These are phyloP conservation scores for Colletotrichum acutatum DNA, from an alignment of 2,329 filamentous ascomycete species.

Conservation along the genomic window DNA sequence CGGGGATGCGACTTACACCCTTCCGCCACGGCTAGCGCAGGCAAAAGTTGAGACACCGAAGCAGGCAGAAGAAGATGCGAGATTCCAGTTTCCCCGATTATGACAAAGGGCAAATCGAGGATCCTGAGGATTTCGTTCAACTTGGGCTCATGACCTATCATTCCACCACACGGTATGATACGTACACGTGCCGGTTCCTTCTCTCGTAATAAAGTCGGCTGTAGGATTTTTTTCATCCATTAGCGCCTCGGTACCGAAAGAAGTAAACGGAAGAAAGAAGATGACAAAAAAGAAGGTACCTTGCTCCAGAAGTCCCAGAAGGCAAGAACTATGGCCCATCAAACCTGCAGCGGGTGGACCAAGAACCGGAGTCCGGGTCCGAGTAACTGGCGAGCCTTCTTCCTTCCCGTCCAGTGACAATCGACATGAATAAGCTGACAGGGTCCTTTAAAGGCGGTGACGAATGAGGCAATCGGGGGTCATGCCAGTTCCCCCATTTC, in stretches of 20 bases:
- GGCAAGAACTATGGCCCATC: neutral
- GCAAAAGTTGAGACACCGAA: neutral
- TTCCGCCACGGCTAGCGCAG: constrained; percentile 2
- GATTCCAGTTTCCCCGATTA: neutral
- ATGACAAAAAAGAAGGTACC: neutral
- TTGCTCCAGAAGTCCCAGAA: neutral
- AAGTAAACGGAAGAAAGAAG: neutral
- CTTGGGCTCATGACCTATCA: constrained; percentile 24
- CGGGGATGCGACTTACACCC: constrained; percentile 11
- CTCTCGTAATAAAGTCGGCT: neutral
- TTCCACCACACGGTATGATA: constrained; percentile 4
- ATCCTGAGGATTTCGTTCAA: neutral
- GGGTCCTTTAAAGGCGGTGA: constrained; percentile 16
- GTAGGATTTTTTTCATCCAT: too few relatives aligned
- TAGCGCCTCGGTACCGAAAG: neutral
- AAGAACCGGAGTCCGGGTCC: constrained; percentile 22
- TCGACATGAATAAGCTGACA: constrained; percentile 32
- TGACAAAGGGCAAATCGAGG: neutral
- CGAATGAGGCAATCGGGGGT: constrained; percentile 20
- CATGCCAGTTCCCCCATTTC: constrained; percentile 1
- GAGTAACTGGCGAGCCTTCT: constrained; percentile 11
- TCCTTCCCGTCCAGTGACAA: constrained; percentile 20
- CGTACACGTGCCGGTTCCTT: neutral
- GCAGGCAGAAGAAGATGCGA: neutral
- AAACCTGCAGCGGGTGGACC: constrained; percentile 17